Conservation (phyloP, 106 monocot species). For the Cymbidium sinense region DNA sequence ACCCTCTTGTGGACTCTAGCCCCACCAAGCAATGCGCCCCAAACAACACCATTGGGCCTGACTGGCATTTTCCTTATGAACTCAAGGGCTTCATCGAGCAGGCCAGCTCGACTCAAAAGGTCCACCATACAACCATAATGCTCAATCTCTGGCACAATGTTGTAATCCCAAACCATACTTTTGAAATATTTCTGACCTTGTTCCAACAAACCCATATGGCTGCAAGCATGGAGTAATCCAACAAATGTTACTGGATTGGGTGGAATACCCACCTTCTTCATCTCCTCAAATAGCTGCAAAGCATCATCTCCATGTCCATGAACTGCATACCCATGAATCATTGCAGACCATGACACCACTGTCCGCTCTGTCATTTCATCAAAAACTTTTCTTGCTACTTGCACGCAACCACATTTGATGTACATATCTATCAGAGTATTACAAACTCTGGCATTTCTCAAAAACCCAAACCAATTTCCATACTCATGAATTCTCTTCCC, state of each 20-base stretch:
- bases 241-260: constrained; percentile 63
- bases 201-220: constrained; percentile 56
- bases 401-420: constrained; percentile 57
- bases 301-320: constrained; percentile 56
- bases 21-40: constrained; percentile 73
- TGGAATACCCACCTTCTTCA: constrained; percentile 22
- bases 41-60: constrained; percentile 42
- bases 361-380: constrained; percentile 33
- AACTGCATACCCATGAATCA: constrained; percentile 51
- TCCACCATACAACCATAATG: constrained; percentile 83
- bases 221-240: constrained; percentile 65
- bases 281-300: constrained; percentile 38
- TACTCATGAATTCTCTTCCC: constrained; percentile 44
- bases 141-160: constrained; percentile 48
- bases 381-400: constrained; percentile 31
- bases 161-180: constrained; percentile 33
- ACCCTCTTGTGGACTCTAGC: constrained; percentile 49
- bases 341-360: constrained; percentile 50
- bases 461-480: constrained; percentile 16
- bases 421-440: constrained; percentile 72
- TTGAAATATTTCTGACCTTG: constrained; percentile 40
- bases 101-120: constrained; percentile 58
- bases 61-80: constrained; percentile 56
- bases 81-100: constrained; percentile 40
- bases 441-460: constrained; percentile 32